A percentile compares a stretch with the other conserved stretches of the same genome.
Evolutionary conservation across 1,139 yeast species (phyloP).

Genomic region (Taphrina betulina): DNA sequence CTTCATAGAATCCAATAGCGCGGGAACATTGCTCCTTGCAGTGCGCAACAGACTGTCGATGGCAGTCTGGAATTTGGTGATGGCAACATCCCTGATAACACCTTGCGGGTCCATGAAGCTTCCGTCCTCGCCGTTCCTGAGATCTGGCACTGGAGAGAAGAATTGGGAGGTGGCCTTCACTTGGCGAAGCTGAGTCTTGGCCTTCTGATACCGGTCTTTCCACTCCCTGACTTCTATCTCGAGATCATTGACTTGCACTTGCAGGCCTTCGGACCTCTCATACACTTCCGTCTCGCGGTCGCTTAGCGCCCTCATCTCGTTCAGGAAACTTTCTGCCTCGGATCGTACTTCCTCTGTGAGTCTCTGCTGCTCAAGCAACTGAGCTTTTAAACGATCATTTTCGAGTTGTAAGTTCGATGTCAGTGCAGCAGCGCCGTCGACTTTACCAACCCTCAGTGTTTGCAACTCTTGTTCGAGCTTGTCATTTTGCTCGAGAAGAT

Average conservation of each 20-base stretch:
- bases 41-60: slow-evolving; percentile 36
- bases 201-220: slow-evolving; percentile 42
- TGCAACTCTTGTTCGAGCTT: slow-evolving; percentile 10
- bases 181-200: slow-evolving; percentile 28
- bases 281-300: slow-evolving; percentile 40
- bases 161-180: slow-evolving; percentile 24
- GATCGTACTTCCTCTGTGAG: slow-evolving; percentile 48
- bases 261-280: slow-evolving; percentile 40
- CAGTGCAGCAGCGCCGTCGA: too few relatives aligned
- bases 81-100: slow-evolving; percentile 8
- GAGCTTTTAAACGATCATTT: slow-evolving; percentile 36
- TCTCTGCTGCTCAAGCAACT: slow-evolving; percentile 45
- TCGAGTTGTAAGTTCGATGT: too few relatives aligned
- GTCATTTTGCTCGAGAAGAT: slow-evolving; percentile 14
- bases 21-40: slow-evolving; percentile 14
- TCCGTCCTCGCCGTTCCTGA: slow-evolving; percentile 1
- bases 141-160: slow-evolving; percentile 19
- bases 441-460: neutral
- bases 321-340: slow-evolving; percentile 47
- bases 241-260: slow-evolving; percentile 42
- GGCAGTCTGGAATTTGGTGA: slow-evolving; percentile 34
- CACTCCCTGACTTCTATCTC: slow-evolving; percentile 46
- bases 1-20: slow-evolving; percentile 7
- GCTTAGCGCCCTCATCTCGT: slow-evolving; percentile 48
- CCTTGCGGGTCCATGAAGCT: slow-evolving; percentile 8